Base-by-base conservation (phyloP, 768 basidiomycete genomes). In the Cytidiella melzeri region DNA sequence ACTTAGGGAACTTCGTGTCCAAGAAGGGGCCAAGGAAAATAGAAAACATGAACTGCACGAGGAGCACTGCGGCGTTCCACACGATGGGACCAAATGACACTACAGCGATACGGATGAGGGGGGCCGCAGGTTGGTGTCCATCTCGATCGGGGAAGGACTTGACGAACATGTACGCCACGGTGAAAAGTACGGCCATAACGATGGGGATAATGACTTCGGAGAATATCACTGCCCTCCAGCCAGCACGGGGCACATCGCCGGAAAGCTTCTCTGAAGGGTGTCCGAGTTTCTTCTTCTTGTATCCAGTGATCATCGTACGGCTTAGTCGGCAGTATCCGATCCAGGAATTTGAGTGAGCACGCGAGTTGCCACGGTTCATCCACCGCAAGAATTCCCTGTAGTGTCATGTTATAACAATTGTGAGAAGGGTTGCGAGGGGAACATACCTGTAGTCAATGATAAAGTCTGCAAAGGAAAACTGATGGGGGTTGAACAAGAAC, bases 401-500 rank as follows among this genome's bases (percentile, higher is more conserved):
- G 46, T 40, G 23, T 2, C 15, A 7, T 9, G 50, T 59, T 51
- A 41, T 46, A 37, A 45, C 53, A 54, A 21, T 27, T 12, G 30
- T 30, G 9, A 27, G 20, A 15, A 3, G 3, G 4, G 40, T 7
- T 7, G 3, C 10, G 1, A 0, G 27, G 20, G 41, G 25, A 13
- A 68, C 80, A 61, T 61, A 86, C 87, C 87, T 76, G 61, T 92
- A 92, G 69, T 99, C 96, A 63, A 98, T 89, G 66, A 98, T 80
- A 68, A 94, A 99, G 67, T 99, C 96, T 34, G 92, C 81, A 67
- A 93, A 87, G 18, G 90, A 89, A 72, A 99, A 99, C 68, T 98
- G 96, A 67, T 99, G 96, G n/a, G 96, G 96, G 65, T 98, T 99
- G 80, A 98, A 99, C 61, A 97, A 66, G 86, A 99, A 99, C 6